phyloP scores from a whole-genome alignment of 2,329 filamentous ascomycete species.

The Tolypocladium endophyticum region DNA sequence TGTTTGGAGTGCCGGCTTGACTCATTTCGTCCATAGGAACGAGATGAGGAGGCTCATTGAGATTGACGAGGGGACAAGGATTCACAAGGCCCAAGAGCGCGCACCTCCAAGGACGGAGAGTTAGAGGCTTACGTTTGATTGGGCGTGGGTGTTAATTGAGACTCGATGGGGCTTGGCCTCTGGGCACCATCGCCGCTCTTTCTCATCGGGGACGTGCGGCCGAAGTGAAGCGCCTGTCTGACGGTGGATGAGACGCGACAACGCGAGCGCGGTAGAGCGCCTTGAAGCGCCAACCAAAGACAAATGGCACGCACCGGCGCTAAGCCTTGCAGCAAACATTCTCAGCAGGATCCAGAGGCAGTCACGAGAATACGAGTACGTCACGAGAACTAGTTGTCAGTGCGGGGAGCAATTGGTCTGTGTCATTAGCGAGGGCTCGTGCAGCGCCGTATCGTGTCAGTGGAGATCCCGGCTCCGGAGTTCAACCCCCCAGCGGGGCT shows the following conservation, averaged over 20 bases:
- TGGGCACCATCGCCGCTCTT: not conserved
- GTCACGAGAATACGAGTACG: not conserved
- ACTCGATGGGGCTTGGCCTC: not conserved
- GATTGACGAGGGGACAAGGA: not conserved
- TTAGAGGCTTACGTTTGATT: not conserved
- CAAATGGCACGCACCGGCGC: not conserved
- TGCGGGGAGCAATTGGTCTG: not conserved
- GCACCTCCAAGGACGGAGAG: not conserved
- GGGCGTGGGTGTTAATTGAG: not conserved
- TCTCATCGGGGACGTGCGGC: not conserved
- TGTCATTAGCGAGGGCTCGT: not conserved
- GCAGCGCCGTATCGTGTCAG: not conserved
- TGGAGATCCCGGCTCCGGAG: not conserved
- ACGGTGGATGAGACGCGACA: not conserved
- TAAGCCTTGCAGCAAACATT: not conserved
- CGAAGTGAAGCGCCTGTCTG: not conserved
- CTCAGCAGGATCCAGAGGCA: not conserved
- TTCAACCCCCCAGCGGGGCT: not conserved
- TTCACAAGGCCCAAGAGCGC: not conserved
- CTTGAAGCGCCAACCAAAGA: not conserved
- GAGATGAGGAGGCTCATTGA: not conserved
- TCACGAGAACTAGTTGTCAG: not conserved
- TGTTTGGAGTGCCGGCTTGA: constrained; percentile 46
- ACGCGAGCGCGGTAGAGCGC: not conserved
- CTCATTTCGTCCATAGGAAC: constrained; percentile 25